Evolutionary conservation across 805 yeast genomes (phyloP).

Genomic region (Henningerozyma blattae): DNA sequence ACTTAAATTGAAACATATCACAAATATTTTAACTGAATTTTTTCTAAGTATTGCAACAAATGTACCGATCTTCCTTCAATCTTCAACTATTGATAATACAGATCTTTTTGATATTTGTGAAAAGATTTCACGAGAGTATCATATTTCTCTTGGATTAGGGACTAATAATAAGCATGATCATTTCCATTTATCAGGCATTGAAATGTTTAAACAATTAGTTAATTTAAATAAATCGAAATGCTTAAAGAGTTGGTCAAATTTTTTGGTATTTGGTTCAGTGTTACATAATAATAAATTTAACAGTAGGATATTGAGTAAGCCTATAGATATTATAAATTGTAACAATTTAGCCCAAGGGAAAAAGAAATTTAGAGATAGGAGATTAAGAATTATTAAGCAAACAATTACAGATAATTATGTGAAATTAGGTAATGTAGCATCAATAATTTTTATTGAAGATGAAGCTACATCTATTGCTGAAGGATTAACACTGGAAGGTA

Average conservation of each 20-base stretch:
- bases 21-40: constrained; percentile 8
- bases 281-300: constrained; percentile 11
- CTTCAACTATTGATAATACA: constrained; percentile 17
- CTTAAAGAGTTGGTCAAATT: constrained; percentile 17
- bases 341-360: neutral
- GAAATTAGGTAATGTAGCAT: constrained; percentile 9
- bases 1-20: constrained; percentile 11
- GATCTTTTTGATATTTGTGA: constrained; percentile 20
- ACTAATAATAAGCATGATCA: neutral
- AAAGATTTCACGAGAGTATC: constrained; percentile 11
- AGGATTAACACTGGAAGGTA: neutral
- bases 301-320: constrained; percentile 12
- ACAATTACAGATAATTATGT: constrained; percentile 13
- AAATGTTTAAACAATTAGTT: constrained; percentile 10
- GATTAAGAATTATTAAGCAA: constrained; percentile 11
- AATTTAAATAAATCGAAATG: constrained; percentile 10
- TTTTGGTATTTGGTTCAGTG: constrained; percentile 14
- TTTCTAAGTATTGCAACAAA: constrained; percentile 10
- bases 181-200: constrained; percentile 13
- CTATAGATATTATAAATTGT: constrained; percentile 9
- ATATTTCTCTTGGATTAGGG: constrained; percentile 20
- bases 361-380: constrained; percentile 6
- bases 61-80: constrained; percentile 21
- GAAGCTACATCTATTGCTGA: neutral
- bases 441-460: constrained; percentile 15